Percentiles rank a stretch among this genome's conserved stretches.
Evolutionary conservation across 306 rosid genomes (phyloP).

Genomic region (Pyrus pyrifolia): DNA sequence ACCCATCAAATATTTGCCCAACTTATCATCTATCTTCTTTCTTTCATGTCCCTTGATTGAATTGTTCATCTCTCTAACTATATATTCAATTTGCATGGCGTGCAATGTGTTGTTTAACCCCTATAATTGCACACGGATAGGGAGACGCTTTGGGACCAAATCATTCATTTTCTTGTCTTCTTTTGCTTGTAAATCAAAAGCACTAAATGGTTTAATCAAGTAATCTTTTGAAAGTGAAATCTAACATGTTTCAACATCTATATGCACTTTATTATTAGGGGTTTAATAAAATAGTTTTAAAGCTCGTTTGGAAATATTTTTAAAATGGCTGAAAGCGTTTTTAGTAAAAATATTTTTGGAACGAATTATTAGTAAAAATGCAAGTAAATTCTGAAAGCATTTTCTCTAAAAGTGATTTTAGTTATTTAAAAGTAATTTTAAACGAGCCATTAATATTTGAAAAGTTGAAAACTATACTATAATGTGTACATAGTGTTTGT

Average conservation of each 20-base stretch:
- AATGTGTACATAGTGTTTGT: not conserved
- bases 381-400: too few relatives aligned
- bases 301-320: too few relatives aligned
- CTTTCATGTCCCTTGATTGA: not conserved
- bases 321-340: too few relatives aligned
- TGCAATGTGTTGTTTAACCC: not conserved
- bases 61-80: not conserved
- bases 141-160: not conserved
- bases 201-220: not conserved
- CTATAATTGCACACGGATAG: not conserved
- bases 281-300: not conserved
- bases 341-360: too few relatives aligned
- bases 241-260: not conserved
- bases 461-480: not conserved
- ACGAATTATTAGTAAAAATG: too few relatives aligned
- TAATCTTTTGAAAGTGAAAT: not conserved
- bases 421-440: too few relatives aligned
- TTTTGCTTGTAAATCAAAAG: not conserved
- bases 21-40: constrained; percentile 4
- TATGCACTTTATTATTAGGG: not conserved
- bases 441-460: too few relatives aligned
- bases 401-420: too few relatives aligned
- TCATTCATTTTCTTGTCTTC: not conserved
- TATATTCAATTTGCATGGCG: not conserved
- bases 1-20: constrained; percentile 8